Base-by-base conservation (phyloP, 148 eudicot species). In the Camellia granthamiana region DNA sequence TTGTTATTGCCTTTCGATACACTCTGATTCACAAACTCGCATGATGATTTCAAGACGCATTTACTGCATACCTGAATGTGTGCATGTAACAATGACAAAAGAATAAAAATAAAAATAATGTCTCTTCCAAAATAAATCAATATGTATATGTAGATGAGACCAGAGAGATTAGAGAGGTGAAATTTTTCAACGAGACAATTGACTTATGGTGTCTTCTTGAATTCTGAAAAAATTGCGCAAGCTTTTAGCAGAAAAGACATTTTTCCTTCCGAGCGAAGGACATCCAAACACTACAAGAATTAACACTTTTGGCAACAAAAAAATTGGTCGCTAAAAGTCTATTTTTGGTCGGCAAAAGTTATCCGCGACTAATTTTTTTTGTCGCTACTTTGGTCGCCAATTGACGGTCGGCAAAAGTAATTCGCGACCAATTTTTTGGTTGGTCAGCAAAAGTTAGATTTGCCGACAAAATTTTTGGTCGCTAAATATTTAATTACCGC, bases 51-150 rank as follows among this genome's bases (percentile, higher is more conserved):
- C 58, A 94, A 63, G 68, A 62, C 66, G 77, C 98, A 94, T 78
- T 69, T 85, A 69, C 81, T 64, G 85, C 98, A 94, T 79, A 94
- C 94, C 98, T 94, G 88, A 14, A 80, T 68, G 79, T 1, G 66
- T 46, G 47, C 61, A 76, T 18, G 16, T 10, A 23, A 73, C 3
- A 15, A 0, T 21, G 51, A 6, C 46, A 46, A 58, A 30, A 55
- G 38, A 19, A 14, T 11, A 21, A 56, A 2, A 55, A 12, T 43
- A 6, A 2, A 14, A 10, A 59, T 59, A 43, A 6, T 30, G 67
- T 63, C 38, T n/a, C 38, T 66, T 12, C 70, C 16, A 63, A 66
- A 66, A 41, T 13, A 14, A 6, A 23, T 4, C 43, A 73, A 54
- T 23, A 55, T 7, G 5, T 6, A 58, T 12, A 51, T 21, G 43